Base-by-base conservation (phyloP, 257 asterid genomes). In the Solanum pennellii region DNA sequence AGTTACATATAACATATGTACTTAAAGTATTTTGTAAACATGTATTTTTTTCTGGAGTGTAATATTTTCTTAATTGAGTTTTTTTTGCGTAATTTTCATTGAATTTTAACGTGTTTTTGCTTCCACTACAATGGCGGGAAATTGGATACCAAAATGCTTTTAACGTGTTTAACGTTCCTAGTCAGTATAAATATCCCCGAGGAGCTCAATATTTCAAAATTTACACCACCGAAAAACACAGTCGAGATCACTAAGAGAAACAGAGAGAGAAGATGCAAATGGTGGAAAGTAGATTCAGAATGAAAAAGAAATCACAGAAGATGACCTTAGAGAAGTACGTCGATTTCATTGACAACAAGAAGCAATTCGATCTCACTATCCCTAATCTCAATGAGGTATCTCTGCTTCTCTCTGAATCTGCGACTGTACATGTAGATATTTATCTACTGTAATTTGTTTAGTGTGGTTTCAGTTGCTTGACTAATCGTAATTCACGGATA, bases 261-360 rank as follows among this genome's bases (percentile, higher is more conserved):
- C 35, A 59, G 68, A 59, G 68, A 59, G 27, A 69, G 6, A 69
- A 18, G 47, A 73, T 20, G 47, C 47, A 73, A 73, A 35, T 73
- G 80, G 80, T 73, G 82, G 82, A 73, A 73, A 37, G 82, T 73
- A 73, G 82, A 73, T 10, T 35, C 47, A 73, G 47, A 73, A 15
- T 44, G 39, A 18, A 13, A 14, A 5, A 20, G 37, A 71, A 75
- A 79, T 69, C 60, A 5, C 60, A 56, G 83, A 87, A 88, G 84
- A 33, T 91, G 39, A 91, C 89, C 2, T 6, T 91, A 47, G 89
- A 91, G 6, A 76, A 75, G 15, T 91, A 91, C 89, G 76, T 89
- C 3, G 23, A 83, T 88, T 83, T 89, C 74, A 45, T 89, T 27
- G 86, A 84, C 49, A 86, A 41, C 3, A 44, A 86, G 12, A 91